phyloP scores from a whole-genome alignment of 192 early-diverging fungal species.

The Backusella macrospora region DNA sequence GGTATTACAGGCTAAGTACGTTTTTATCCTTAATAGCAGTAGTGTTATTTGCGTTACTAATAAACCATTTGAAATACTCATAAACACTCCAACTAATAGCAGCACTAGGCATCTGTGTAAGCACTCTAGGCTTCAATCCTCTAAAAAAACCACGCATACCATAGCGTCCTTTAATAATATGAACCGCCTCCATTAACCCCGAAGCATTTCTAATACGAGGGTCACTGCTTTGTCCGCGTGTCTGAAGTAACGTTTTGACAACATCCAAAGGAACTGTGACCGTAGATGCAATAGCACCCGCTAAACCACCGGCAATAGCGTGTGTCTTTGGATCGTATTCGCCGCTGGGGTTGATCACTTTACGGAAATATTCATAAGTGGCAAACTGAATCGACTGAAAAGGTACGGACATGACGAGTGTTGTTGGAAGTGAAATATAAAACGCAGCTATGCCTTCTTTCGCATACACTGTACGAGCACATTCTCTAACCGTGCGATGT shows the following conservation, averaged over 20 bases:
- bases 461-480: conserved; percentile 66
- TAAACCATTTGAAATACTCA: conserved; percentile 79
- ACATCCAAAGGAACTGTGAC: conserved; percentile 93
- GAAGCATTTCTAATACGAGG: conserved; percentile 66
- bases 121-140: conserved; percentile 76
- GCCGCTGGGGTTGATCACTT: conserved; percentile 78
- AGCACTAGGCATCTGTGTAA: conserved; percentile 89
- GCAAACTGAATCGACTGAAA: conserved; percentile 95
- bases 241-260: conserved; percentile 92
- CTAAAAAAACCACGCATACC: conserved; percentile 78
- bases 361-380: conserved; percentile 88
- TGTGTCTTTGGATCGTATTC: conserved; percentile 86
- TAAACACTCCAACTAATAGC: conserved; percentile 95
- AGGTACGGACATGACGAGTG: conserved; percentile 91
- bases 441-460: conserved; percentile 85
- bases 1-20: conserved; percentile 4
- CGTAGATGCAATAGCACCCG: conserved; percentile 85
- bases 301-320: conserved; percentile 81
- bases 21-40: conserved; percentile 6
- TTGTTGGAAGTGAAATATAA: conserved; percentile 94
- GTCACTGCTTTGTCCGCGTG: conserved; percentile 75
- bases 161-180: conserved; percentile 75
- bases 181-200: conserved; percentile 70
- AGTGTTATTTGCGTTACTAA: conserved; percentile 1
- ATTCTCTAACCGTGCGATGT: conserved; percentile 70